Evolutionary conservation across 768 basidiomycete genomes (phyloP), one percentile per base, ranked within the genome.

Genomic region (Hypholoma fasciculare): DNA sequence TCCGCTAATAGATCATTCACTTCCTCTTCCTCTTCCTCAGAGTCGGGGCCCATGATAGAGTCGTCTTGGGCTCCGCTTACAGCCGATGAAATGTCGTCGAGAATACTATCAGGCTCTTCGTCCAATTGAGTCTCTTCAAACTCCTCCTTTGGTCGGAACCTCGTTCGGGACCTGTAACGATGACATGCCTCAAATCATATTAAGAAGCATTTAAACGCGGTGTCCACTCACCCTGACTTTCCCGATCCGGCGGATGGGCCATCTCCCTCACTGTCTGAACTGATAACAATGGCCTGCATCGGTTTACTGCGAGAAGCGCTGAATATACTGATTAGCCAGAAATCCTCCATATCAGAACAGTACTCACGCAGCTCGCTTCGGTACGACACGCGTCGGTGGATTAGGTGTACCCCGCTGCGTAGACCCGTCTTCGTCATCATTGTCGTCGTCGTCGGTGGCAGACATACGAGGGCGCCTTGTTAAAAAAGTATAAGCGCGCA

Each of bases 281-380:
- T 75, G 37, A 78, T 71, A n/a, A 68, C 69, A 51, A 76, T 70
- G 11, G 73, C 66, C 37, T 71, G 64, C 12, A 63, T 54, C 16
- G 68, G 67, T 58, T 77, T 79, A 63, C 30, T 34, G 30, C 76
- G 81, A 7, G 63, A 67, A 40, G 80, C 75, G 23, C 54, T 54
- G 20, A 4, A 37, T 19, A 16, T 19, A 7, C 34, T 19, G 12
- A 38, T 54, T 36, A 7, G 38, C n/a, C 50, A 14, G 17, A 9
- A 38, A 7, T 20, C 5, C 20, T 26, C 14, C 17, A 13, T 14
- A n/a, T 59, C 4, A 12, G 44, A 34, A 17, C 30, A 44, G 46
- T 7, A 46, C 86, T 62, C 72, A 88, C 87, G 78, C 86, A 40
- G 82, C 78, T 63, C 87, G 75, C 66, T 78, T 82, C 2, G 88